Conservation (phyloP, 805 yeast species). For the Candida ascalaphidarum region DNA sequence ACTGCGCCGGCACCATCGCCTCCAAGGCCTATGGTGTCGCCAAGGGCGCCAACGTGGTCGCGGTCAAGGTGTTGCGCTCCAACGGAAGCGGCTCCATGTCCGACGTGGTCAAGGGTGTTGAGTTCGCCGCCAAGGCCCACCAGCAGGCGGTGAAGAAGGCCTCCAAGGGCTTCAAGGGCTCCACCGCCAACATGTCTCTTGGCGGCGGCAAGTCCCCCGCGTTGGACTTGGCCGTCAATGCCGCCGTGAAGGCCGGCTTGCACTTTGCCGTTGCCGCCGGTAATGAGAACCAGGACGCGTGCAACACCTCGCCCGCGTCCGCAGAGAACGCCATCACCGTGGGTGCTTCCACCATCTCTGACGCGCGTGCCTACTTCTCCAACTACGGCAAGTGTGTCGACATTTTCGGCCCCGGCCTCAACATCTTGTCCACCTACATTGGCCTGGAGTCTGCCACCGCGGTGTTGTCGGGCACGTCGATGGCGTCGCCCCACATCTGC, state of each 20-base stretch:
- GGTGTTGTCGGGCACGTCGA: slow-evolving; percentile 88
- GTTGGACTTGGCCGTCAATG: slow-evolving; percentile 79
- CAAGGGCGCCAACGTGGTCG: slow-evolving; percentile 68
- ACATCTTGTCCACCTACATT: slow-evolving; percentile 54
- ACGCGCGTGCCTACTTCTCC: slow-evolving; percentile 43
- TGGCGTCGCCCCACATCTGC: slow-evolving; percentile 96
- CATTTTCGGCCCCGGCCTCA: slow-evolving; percentile 48
- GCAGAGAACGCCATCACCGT: slow-evolving; percentile 49
- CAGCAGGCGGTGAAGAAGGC: slow-evolving; percentile 40
- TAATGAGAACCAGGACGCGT: slow-evolving; percentile 67
- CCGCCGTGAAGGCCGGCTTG: slow-evolving; percentile 81
- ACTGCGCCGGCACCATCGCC: slow-evolving; percentile 94
- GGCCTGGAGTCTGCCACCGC: slow-evolving; percentile 74
- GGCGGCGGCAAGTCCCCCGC: slow-evolving; percentile 92
- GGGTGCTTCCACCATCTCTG: slow-evolving; percentile 38
- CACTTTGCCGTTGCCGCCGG: slow-evolving; percentile 97
- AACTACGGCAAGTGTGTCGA: slow-evolving; percentile 48
- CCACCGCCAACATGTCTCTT: slow-evolving; percentile 87
- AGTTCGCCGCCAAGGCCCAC: slow-evolving; percentile 72
- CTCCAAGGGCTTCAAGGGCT: slow-evolving; percentile 65
- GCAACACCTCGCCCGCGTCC: slow-evolving; percentile 51
- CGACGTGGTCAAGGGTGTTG: slow-evolving; percentile 79
- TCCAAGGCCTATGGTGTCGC: slow-evolving; percentile 78
- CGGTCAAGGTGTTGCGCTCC: slow-evolving; percentile 75
- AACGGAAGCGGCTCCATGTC: slow-evolving; percentile 81